Percentiles rank a stretch among this genome's conserved stretches.
These are phyloP conservation scores for Phytophthora sansomeana DNA, from an alignment of 352 stramenopile species.

Conservation along the genomic window DNA sequence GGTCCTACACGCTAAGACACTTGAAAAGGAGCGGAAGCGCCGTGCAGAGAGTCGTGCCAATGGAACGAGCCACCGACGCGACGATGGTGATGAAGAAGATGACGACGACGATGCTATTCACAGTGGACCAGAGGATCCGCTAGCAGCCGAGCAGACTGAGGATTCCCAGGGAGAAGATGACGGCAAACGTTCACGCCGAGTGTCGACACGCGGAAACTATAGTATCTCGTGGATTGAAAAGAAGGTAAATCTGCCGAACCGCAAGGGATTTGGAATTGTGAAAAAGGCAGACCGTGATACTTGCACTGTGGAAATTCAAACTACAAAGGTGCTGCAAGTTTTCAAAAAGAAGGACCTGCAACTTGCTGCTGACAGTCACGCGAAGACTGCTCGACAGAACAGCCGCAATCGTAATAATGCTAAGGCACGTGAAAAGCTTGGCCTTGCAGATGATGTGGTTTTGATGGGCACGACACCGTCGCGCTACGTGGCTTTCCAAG, in stretches of 20 bases:
- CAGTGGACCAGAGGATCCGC: constrained; percentile 62
- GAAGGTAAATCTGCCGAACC: constrained; percentile 82
- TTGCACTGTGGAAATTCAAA: constrained; percentile 82
- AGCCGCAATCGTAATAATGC: constrained; percentile 73
- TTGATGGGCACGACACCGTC: constrained; percentile 86
- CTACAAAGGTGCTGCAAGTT: constrained; percentile 76
- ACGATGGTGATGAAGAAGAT: constrained; percentile 64
- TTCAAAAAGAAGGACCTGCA: constrained; percentile 92
- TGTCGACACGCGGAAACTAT: constrained; percentile 84
- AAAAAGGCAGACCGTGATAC: constrained; percentile 88
- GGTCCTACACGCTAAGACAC: constrained; percentile 68
- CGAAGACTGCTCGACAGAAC: constrained; percentile 61
- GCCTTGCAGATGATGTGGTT: constrained; percentile 71
- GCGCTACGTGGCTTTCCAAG: constrained; percentile 85
- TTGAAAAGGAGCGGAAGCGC: constrained; percentile 67
- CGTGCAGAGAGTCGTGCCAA: constrained; percentile 40
- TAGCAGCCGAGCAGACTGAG: constrained; percentile 64
- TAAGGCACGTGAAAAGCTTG: constrained; percentile 79
- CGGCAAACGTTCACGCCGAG: constrained; percentile 69
- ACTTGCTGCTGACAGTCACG: constrained; percentile 66
- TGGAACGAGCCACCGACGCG: constrained; percentile 30
- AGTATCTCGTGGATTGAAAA: constrained; percentile 89
- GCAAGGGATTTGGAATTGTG: constrained; percentile 79
- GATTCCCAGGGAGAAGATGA: constrained; percentile 86
- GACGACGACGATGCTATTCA: constrained; percentile 59